Evolutionary conservation across 148 eudicot genomes (phyloP), one percentile per base, ranked within the genome.

Genomic region (Fagopyrum tataricum): DNA sequence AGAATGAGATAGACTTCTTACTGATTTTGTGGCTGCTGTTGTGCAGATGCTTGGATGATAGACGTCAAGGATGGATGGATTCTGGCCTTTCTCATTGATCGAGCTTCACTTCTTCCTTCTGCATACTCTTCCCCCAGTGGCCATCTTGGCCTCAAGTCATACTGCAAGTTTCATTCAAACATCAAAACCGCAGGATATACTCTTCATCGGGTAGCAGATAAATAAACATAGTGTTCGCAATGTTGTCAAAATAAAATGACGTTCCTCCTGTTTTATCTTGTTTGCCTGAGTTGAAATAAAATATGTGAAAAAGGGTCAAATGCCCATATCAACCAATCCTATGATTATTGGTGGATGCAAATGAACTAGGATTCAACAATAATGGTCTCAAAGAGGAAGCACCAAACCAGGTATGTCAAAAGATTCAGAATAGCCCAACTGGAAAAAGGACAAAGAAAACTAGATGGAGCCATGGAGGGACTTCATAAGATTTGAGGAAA

Each of bases 121-220:
- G 89, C 91, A 75, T 82, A 88, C 78, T 91, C 99, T 78, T 91
- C 99, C 20, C 99, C 99, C 78, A 95, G 75, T 17, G 99, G 97
- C 99, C 99, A 95, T 76, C 99, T 87, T 53, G 99, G 92, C 62
- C 96, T 82, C 73, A 95, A 61, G 86, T 95, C 99, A 78, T 87
- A 79, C 99, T 95, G 80, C 72, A 43, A 41, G 68, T 31, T 31
- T 5, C n/a, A 62, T 62, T 17, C 68, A 62, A 62, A 31, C 18
- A 62, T 62, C 42, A 13, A 62, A 37, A 26, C 10, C 13, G 7
- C 41, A 20, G 8, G 26, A 20, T 12, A 3, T 21, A 55, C 61
- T 24, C 61, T 55, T 59, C 26, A 24, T 10, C 12, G 14, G 67
- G 26, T 6, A 59, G 10, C 67, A 59, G 1, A 55, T 0, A 18